Base-by-base conservation (phyloP, 306 rosid species). In the Begonia masoniana region DNA sequence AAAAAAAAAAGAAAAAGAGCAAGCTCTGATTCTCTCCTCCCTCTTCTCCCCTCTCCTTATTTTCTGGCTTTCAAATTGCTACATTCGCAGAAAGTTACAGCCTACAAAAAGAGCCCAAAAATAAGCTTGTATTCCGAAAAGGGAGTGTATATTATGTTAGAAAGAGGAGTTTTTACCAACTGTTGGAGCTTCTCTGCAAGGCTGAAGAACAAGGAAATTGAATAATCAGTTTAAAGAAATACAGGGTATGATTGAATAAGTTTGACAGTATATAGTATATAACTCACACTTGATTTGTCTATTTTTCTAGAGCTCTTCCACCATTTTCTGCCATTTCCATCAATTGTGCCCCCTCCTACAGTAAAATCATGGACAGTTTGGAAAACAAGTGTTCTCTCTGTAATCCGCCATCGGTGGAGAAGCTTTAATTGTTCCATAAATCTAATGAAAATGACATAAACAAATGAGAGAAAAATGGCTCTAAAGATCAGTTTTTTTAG, bases 281-380 rank as follows among this genome's bases (percentile, higher is more conserved):
- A 35, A 53, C 80, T 65, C 62, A 88, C 97, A 47, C 62, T 77
- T n/a, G 12, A 51, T 57, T 74, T 5, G 60, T 88, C 58, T 50
- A 68, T 56, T 78, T 88, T 88, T 81, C 97, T 84, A 68, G 97
- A 88, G 15, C 64, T 79, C 9, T 13, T 13, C 97, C 97, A 88
- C 97, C 95, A 88, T 45, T n/a, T 77, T 26, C 35, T 1, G 9
- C 97, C 97, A 62, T 84, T 88, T 19, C 97, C 97, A 63, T 88
- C 15, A 77, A 88, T 60, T 35, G 63, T 70, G 31, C 96, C 94
- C 13, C 75, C 78, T 50, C 96, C 94, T 56, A 87, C 84, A 13
- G 13, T 59, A 8, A 87, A 62, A 65, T 72, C 64, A 0, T 47
- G 19, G 0, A 87, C 16, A 41, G 55, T 62, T 5, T 68, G 54